A percentile compares a stretch with the other conserved stretches of the same genome.
Evolutionary conservation across 306 rosid genomes (phyloP).

Genomic region (Hippophae gyantsensis): DNA sequence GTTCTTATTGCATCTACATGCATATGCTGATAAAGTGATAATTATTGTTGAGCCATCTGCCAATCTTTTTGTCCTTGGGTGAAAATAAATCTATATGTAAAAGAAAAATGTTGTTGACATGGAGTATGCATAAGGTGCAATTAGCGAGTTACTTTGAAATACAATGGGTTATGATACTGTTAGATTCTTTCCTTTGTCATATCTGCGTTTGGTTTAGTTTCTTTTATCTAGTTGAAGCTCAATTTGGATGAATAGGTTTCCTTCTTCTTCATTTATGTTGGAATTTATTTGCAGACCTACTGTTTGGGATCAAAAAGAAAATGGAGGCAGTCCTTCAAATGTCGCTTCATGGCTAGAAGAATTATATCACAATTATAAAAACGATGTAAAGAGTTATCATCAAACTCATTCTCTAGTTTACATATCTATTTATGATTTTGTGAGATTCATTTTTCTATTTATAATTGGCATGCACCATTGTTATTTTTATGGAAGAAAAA

Average conservation of each 20-base stretch:
- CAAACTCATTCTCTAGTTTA: conserved; percentile 8
- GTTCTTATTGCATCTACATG: too few species aligned
- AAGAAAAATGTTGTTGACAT: not conserved
- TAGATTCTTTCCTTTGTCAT: not conserved
- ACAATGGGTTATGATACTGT: not conserved
- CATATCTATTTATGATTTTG: conserved; percentile 1
- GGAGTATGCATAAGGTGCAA: not conserved
- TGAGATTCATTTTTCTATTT: not conserved
- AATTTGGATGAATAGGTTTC: conserved; percentile 8
- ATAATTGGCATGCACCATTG: not conserved
- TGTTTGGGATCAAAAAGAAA: conserved; percentile 58
- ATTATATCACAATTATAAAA: conserved; percentile 61
- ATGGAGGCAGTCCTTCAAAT: conserved; percentile 59
- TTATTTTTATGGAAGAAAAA: not conserved
- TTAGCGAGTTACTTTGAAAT: not conserved
- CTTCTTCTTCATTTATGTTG: conserved; percentile 12
- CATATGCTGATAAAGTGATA: too few species aligned
- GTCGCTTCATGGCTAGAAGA: conserved; percentile 84
- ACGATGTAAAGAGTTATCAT: conserved; percentile 48
- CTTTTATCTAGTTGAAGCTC: not conserved
- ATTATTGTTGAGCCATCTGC: too few species aligned
- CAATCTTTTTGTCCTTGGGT: too few species aligned
- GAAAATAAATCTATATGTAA: not conserved
- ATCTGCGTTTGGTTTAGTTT: not conserved
- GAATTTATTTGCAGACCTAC: conserved; percentile 53